A percentile compares a stretch with the other conserved stretches of the same genome.
These are phyloP conservation scores for Lipomyces mesembrius DNA, from an alignment of 805 yeast genomes.

Conservation along the genomic window DNA sequence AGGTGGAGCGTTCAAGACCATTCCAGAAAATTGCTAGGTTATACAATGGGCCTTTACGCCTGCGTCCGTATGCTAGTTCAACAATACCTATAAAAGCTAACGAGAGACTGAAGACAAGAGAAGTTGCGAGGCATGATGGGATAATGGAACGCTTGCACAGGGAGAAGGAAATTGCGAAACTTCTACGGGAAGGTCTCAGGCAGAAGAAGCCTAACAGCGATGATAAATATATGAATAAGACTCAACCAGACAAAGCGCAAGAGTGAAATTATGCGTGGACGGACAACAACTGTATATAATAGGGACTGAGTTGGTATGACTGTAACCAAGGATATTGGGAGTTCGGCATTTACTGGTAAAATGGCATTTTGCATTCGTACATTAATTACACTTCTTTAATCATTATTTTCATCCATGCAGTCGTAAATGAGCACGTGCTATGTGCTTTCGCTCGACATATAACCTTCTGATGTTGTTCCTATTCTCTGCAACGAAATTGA, in stretches of 20 bases:
- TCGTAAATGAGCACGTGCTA: background rate
- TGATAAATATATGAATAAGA: background rate
- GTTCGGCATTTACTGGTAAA: background rate
- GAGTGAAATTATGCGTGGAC: background rate
- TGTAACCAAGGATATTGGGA: background rate
- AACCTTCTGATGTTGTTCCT: conserved; percentile 6
- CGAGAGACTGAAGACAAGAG: background rate
- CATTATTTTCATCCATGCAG: background rate
- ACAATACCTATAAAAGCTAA: background rate
- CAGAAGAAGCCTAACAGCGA: background rate
- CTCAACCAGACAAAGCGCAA: background rate
- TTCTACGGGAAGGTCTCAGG: background rate
- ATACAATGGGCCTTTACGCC: background rate
- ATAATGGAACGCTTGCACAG: background rate
- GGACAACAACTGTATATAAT: background rate
- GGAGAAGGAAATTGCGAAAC: background rate
- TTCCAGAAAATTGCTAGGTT: background rate
- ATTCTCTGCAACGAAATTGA: background rate
- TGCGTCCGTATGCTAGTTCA: background rate
- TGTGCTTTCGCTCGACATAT: conserved; percentile 14
- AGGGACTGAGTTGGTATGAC: background rate
- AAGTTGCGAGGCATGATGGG: background rate
- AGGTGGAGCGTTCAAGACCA: background rate
- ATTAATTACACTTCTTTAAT: background rate
- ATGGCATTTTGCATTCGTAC: background rate